These are phyloP conservation scores for Ustilago esculenta DNA, from an alignment of 1,284 basidiomycete genomes.

Conservation along the genomic window DNA sequence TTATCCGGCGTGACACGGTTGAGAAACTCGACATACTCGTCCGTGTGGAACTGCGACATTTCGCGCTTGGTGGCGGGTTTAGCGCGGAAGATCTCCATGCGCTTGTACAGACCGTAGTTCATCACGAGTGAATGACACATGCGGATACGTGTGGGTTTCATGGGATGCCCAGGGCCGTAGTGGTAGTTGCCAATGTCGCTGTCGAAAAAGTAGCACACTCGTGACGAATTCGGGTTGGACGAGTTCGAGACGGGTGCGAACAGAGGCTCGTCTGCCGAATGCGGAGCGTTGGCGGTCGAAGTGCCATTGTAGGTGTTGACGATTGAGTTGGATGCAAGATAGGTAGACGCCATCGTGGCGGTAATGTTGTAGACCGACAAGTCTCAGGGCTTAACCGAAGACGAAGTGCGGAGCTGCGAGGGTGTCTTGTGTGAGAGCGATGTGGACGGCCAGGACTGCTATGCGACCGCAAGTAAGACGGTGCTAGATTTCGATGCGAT, in stretches of 20 bases:
- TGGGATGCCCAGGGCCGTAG: constrained; percentile 88
- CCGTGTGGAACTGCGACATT: constrained; percentile 93
- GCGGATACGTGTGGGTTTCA: constrained; percentile 76
- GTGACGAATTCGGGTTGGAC: constrained; percentile 46
- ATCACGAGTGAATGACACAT: constrained; percentile 99
- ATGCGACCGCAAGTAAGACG: too few relatives aligned
- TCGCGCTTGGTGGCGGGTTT: constrained; percentile 99
- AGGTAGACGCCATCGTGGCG: constrained; percentile 48
- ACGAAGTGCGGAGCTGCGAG: too few relatives aligned
- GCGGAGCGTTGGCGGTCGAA: constrained; percentile 10
- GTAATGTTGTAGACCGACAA: too few relatives aligned
- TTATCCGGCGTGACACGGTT: constrained; percentile 84
- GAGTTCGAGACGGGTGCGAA: constrained; percentile 50
- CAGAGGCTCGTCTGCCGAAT: constrained; percentile 33
- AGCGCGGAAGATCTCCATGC: constrained; percentile 75
- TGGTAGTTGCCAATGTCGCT: constrained; percentile 98
- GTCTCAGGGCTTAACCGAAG: too few relatives aligned
- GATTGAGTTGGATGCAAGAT: constrained; percentile 38
- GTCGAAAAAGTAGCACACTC: constrained; percentile 73
- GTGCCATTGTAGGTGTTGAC: constrained; percentile 33
- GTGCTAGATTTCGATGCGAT: too few relatives aligned
- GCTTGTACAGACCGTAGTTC: constrained; percentile 84
- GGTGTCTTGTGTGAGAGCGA: too few relatives aligned
- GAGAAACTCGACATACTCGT: constrained; percentile 91
- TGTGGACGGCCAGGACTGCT: too few relatives aligned